These are phyloP conservation scores for Aspergillus pseudoviridinutans DNA, from an alignment of 2,329 filamentous ascomycete species.

Conservation along the genomic window DNA sequence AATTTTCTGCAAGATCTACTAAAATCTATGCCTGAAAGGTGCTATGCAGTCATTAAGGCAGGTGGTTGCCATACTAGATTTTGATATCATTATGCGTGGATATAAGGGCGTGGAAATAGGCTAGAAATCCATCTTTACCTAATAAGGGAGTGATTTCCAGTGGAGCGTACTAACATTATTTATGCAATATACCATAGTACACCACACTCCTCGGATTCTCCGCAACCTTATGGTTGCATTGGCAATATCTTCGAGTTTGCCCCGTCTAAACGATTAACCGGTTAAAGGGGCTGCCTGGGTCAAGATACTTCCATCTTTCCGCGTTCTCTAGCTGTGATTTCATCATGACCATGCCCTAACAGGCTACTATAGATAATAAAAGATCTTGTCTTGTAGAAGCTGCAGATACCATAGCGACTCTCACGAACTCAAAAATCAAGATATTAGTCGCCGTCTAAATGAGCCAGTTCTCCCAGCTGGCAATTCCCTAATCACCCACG, in stretches of 20 bases:
- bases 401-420: not conserved
- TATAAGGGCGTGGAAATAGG: too few species aligned
- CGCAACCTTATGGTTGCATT: not conserved
- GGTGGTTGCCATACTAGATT: too few species aligned
- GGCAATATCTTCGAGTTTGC: not conserved
- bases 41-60: too few species aligned
- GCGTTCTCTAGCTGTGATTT: not conserved
- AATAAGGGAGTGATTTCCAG: too few species aligned
- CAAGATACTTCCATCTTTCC: not conserved
- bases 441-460: too few species aligned
- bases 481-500: constrained; percentile 22
- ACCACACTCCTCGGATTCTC: not conserved
- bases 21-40: too few species aligned
- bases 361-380: not conserved
- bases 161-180: too few species aligned
- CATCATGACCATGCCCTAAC: not conserved
- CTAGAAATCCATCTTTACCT: too few species aligned
- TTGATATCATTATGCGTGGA: too few species aligned
- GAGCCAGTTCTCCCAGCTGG: too few species aligned
- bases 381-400: not conserved
- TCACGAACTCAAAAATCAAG: not conserved
- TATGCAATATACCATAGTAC: too few species aligned
- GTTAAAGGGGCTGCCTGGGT: not conserved
- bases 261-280: not conserved
- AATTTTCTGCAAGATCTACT: too few species aligned